Percentiles rank a stretch among this genome's conserved stretches.
Evolutionary conservation across 2,329 filamentous ascomycete genomes (phyloP).

Genomic region (Sporothrix phasma): DNA sequence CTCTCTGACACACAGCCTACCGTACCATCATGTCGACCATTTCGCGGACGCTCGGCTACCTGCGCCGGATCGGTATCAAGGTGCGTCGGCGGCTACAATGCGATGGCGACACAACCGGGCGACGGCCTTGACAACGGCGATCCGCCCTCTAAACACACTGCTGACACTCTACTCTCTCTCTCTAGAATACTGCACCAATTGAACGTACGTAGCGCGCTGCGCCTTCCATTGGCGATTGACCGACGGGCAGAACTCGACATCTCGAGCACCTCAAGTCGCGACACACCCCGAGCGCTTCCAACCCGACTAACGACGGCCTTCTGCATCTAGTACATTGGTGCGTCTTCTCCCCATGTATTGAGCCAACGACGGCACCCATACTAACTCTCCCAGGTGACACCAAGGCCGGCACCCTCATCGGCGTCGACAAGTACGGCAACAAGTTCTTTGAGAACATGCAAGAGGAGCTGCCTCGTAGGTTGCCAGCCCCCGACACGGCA

Average conservation of each 20-base stretch:
- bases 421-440: constrained; percentile 84
- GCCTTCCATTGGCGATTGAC: background rate
- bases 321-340: constrained; percentile 47
- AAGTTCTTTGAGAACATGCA: constrained; percentile 95
- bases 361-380: background rate
- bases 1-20: constrained; percentile 24
- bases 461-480: constrained; percentile 81
- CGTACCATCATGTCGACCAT: constrained; percentile 74
- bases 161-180: constrained; percentile 29
- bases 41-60: constrained; percentile 72
- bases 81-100: constrained; percentile 33
- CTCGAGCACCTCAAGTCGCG: background rate
- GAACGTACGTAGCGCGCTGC: constrained; percentile 56
- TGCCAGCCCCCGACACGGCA: background rate
- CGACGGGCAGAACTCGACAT: background rate
- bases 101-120: background rate
- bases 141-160: background rate
- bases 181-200: constrained; percentile 88
- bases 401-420: constrained; percentile 81
- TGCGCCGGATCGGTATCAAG: constrained; percentile 83
- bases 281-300: too few species aligned
- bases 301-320: background rate
- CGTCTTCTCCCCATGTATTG: constrained; percentile 2
- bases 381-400: constrained; percentile 63
- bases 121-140: background rate